These are phyloP conservation scores for Laetiporus sulphureus DNA, from an alignment of 1,284 basidiomycete species.

Conservation along the genomic window DNA sequence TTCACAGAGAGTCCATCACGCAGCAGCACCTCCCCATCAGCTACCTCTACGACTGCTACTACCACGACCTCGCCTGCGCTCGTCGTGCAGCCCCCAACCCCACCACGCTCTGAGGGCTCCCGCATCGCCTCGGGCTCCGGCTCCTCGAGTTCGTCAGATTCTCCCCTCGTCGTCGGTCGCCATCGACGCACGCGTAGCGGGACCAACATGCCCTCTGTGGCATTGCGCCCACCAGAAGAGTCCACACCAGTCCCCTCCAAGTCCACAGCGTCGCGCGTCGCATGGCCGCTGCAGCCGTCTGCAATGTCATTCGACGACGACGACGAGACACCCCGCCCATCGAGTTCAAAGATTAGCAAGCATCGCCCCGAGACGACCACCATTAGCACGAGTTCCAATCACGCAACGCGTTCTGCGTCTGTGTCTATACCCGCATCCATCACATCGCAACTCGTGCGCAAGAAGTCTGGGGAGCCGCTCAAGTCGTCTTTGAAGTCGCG, in stretches of 20 bases:
- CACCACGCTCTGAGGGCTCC: slow-evolving; percentile 10
- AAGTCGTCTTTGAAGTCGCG: slow-evolving; percentile 84
- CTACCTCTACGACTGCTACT: slow-evolving; percentile 15
- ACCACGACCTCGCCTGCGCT: slow-evolving; percentile 12
- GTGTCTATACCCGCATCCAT: slow-evolving; percentile 3
- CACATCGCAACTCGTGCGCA: slow-evolving; percentile 37
- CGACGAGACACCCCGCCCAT: slow-evolving; percentile 12
- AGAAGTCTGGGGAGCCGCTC: slow-evolving; percentile 90
- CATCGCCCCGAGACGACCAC: background rate
- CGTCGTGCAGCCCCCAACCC: slow-evolving; percentile 28
- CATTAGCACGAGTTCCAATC: background rate
- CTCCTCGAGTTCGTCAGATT: slow-evolving; percentile 27
- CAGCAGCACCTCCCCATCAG: slow-evolving; percentile 12
- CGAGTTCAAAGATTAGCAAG: background rate
- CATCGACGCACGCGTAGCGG: slow-evolving; percentile 26
- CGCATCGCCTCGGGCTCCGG: slow-evolving; percentile 8
- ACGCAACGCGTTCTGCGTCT: background rate
- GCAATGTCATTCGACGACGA: slow-evolving; percentile 1
- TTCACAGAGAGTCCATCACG: slow-evolving; percentile 8
- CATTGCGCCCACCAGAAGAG: slow-evolving; percentile 31
- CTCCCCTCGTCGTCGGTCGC: slow-evolving; percentile 20
- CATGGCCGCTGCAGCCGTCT: slow-evolving; percentile 13
- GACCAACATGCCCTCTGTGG: slow-evolving; percentile 25
- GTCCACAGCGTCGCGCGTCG: slow-evolving; percentile 11
- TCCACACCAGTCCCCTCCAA: slow-evolving; percentile 35